A percentile compares a stretch with the other conserved stretches of the same genome.
phyloP scores from a whole-genome alignment of 257 asterid species.

The Solanum sitiens region DNA sequence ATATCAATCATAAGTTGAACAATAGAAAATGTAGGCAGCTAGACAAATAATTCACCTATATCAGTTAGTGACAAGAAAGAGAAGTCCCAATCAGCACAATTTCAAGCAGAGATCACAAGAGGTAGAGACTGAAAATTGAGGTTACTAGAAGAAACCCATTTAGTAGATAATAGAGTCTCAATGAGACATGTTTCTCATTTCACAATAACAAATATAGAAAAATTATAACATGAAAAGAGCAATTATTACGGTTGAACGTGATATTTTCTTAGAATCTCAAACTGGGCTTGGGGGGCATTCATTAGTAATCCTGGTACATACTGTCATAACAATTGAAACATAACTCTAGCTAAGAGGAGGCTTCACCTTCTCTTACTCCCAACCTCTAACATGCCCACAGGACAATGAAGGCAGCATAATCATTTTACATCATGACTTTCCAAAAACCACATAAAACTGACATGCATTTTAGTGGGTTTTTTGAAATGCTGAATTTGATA shows the following conservation, averaged over 20 bases:
- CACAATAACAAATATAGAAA: not conserved
- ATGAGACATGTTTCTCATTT: not conserved
- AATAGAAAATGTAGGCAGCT: not conserved
- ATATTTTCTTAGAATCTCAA: not conserved
- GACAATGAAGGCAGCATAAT: not conserved
- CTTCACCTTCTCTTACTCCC: not conserved
- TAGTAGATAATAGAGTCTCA: not conserved
- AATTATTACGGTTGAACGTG: not conserved
- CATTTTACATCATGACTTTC: not conserved
- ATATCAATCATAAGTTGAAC: not conserved
- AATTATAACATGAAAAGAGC: not conserved
- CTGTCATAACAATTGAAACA: not conserved
- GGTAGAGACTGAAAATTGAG: not conserved
- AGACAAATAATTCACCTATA: not conserved
- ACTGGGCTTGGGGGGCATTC: not conserved
- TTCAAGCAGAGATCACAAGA: not conserved
- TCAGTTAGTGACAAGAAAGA: not conserved
- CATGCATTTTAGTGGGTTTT: not conserved
- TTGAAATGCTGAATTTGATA: not conserved
- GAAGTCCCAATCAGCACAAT: not conserved
- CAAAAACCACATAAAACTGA: not conserved
- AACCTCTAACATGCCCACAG: not conserved
- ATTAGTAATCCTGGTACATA: not conserved
- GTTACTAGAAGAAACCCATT: not conserved
- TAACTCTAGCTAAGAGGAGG: not conserved